Evolutionary conservation across 768 basidiomycete species (phyloP).

Genomic region (Inosperma sp.): DNA sequence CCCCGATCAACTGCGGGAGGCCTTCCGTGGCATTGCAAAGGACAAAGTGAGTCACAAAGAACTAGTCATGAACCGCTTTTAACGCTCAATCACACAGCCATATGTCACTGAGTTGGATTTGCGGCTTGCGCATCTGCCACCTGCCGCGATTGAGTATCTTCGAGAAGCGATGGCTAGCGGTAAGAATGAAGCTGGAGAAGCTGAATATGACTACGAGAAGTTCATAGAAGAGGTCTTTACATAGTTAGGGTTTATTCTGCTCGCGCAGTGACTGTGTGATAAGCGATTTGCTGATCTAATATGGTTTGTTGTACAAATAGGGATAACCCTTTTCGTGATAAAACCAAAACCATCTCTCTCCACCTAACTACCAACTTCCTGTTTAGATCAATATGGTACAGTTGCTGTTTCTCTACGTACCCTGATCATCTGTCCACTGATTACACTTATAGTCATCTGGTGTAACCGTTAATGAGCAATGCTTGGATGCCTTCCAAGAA

Average conservation of each 20-base stretch:
- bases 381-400: constrained; percentile 17
- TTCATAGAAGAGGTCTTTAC: constrained; percentile 80
- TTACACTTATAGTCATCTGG: constrained; percentile 53
- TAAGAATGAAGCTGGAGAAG: constrained; percentile 51
- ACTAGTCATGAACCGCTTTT: constrained; percentile 13
- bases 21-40: constrained; percentile 87
- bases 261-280: constrained; percentile 13
- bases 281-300: constrained; percentile 23
- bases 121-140: constrained; percentile 74
- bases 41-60: constrained; percentile 64
- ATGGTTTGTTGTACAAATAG: background rate
- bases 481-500: constrained; percentile 55
- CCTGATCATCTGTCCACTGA: background rate
- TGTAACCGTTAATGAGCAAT: constrained; percentile 52
- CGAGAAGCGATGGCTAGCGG: constrained; percentile 71
- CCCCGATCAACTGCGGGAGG: constrained; percentile 84
- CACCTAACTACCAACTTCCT: constrained; percentile 16
- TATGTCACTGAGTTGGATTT: constrained; percentile 94
- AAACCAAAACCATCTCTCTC: constrained; percentile 21
- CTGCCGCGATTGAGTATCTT: constrained; percentile 73
- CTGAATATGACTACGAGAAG: constrained; percentile 74
- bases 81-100: constrained; percentile 45
- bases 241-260: constrained; percentile 21
- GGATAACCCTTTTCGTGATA: background rate
- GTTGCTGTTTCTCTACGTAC: constrained; percentile 17